Evolutionary conservation across 345 rosid species (phyloP).

Genomic region (Aurinia saxatilis): DNA sequence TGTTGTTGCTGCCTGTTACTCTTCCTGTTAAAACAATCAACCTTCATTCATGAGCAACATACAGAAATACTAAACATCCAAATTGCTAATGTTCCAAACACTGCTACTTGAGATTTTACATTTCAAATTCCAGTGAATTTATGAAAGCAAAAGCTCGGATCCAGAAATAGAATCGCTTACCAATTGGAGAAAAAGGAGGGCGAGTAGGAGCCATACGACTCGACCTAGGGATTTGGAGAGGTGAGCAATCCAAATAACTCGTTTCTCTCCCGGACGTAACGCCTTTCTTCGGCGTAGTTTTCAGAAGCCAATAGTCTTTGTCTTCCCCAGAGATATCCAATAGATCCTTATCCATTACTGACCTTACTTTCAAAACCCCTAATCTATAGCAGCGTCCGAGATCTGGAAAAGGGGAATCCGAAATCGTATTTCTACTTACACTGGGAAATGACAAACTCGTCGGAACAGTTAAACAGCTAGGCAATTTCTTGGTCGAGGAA

Average conservation of each 20-base stretch:
- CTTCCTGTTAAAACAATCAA: constrained; percentile 22
- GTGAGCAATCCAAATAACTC: constrained; percentile 53
- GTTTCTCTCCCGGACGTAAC: constrained; percentile 18
- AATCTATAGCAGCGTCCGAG: neutral
- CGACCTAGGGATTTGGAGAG: constrained; percentile 51
- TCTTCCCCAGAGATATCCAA: constrained; percentile 68
- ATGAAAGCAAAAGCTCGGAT: neutral
- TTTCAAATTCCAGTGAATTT: neutral
- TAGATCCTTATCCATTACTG: constrained; percentile 56
- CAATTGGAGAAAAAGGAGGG: constrained; percentile 26
- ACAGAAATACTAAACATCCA: neutral
- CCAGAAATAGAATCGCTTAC: constrained; percentile 24
- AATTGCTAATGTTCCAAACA: neutral
- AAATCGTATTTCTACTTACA: neutral
- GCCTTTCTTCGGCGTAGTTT: constrained; percentile 22
- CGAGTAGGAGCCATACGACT: constrained; percentile 19
- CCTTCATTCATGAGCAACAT: neutral
- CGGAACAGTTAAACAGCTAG: neutral
- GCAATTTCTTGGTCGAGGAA: neutral
- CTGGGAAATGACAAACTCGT: neutral
- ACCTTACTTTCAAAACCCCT: neutral
- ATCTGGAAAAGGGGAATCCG: constrained; percentile 5
- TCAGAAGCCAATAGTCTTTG: constrained; percentile 43
- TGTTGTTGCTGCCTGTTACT: constrained; percentile 9
- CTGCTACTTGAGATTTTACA: neutral